phyloP scores from a whole-genome alignment of 441 rosid species.

The Daphne laureola region DNA sequence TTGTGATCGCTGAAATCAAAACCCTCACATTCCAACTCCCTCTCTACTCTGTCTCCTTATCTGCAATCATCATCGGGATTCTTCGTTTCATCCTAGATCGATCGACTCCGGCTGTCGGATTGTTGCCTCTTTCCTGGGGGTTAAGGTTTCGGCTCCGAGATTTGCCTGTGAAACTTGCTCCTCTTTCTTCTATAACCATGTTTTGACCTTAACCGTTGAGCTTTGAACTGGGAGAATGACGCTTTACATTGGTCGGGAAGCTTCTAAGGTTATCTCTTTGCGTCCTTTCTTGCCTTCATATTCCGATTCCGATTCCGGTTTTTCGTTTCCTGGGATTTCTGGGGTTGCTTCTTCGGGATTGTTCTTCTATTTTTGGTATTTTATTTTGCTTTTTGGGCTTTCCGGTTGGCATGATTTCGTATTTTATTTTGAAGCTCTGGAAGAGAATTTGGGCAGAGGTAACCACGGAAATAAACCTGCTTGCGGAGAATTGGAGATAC shows the following conservation, averaged over 20 bases:
- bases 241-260: constrained; percentile 92
- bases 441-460: constrained; percentile 82
- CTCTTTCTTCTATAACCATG: constrained; percentile 27
- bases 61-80: constrained; percentile 7
- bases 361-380: background rate
- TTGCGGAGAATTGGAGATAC: constrained; percentile 83
- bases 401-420: constrained; percentile 16
- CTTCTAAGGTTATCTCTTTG: constrained; percentile 65
- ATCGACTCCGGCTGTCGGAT: constrained; percentile 6
- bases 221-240: constrained; percentile 52
- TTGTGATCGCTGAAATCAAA: background rate
- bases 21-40: constrained; percentile 3
- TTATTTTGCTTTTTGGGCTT: constrained; percentile 8
- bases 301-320: background rate
- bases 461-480: constrained; percentile 71
- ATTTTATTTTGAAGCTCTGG: constrained; percentile 57
- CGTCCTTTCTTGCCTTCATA: background rate
- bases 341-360: background rate
- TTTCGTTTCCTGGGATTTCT: background rate
- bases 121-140: constrained; percentile 3
- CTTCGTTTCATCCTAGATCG: constrained; percentile 19
- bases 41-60: background rate
- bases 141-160: constrained; percentile 7
- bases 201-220: constrained; percentile 34
- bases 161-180: constrained; percentile 6